These are phyloP conservation scores for Cutaneotrichosporon sp. DNA, from an alignment of 1,284 basidiomycete genomes.

Conservation along the genomic window DNA sequence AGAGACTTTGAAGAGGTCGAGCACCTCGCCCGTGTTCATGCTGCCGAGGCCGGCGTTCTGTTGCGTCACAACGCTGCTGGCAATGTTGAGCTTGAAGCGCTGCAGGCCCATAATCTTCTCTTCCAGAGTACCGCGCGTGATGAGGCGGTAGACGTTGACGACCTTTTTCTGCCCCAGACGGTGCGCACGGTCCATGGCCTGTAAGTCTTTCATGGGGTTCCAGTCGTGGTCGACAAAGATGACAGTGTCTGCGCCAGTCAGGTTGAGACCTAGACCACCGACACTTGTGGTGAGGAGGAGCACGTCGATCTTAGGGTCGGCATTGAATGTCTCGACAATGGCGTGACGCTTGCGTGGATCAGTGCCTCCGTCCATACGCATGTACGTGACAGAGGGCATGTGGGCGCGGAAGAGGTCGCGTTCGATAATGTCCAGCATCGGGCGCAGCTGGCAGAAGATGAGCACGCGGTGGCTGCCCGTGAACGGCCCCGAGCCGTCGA, in stretches of 20 bases:
- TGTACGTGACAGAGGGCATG: constrained; percentile 96
- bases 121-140: constrained; percentile 95
- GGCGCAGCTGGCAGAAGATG: constrained; percentile 99
- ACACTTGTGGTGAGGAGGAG: constrained; percentile 94
- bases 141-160: constrained; percentile 96
- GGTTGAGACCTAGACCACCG: constrained; percentile 90
- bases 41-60: constrained; percentile 90
- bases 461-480: constrained; percentile 74
- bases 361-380: constrained; percentile 91
- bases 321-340: constrained; percentile 96
- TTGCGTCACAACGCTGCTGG: constrained; percentile 93
- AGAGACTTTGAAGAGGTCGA: constrained; percentile 88
- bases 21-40: constrained; percentile 96
- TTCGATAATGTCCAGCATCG: constrained; percentile 98
- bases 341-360: constrained; percentile 88
- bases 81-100: constrained; percentile 98
- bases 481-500: constrained; percentile 66
- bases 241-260: constrained; percentile 98
- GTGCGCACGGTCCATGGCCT: constrained; percentile 99
- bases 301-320: constrained; percentile 96
- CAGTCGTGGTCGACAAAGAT: constrained; percentile 99
- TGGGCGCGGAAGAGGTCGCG: constrained; percentile 82
- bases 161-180: constrained; percentile 98
- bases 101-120: constrained; percentile 99
- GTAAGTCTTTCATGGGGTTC: constrained; percentile 99